Base-by-base conservation (phyloP, 768 basidiomycete species). In the Gymnopilus junonius region DNA sequence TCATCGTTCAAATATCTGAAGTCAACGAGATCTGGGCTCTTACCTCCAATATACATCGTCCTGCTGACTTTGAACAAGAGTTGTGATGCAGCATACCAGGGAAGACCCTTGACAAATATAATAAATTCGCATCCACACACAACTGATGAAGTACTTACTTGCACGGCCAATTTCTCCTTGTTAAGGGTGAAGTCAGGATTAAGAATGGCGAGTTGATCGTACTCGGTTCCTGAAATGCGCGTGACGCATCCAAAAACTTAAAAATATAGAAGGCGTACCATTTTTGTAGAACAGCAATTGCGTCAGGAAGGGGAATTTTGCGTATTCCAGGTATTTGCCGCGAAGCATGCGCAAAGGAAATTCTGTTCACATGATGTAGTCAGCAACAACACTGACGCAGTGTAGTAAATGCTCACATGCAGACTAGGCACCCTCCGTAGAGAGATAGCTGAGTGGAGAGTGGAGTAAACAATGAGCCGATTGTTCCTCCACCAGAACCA, bases 241-340 rank as follows among this genome's bases (percentile, higher is more conserved):
- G 7, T 40, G 14, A 17, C 12, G 32, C 27, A 7, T 40, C 27
- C 39, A 39, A 4, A 32, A n/a, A 17, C 29, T 17, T 8, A 15
- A 14, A 39, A 15, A 43, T 1, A n/a, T 4, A 5, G 32, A 21
- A 4, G 64, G 46, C 71, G 48, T 76, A 21, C 82, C 84, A 39
- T 85, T 83, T 67, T 83, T 76, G 54, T 81, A 80, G 66, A 79
- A 85, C 6, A 85, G 68, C 15, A 77, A 69, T 66, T 85, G 84
- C 6, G 80, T 79, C 10, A 85, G 69, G 73, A 87, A 86, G 1
- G 87, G 75, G 87, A 85, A 65, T 78, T 81, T 65, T 83, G 80
- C 2, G 82, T 79, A 50, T 84, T 70, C 86, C 86, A 88, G 21
- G 79, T 73, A 58, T 88, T 87, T 50, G 71, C 77, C 8, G 79